A percentile compares a stretch with the other conserved stretches of the same genome.
Evolutionary conservation across 2,329 filamentous ascomycete genomes (phyloP).

Genomic region (Alternaria consortialis): DNA sequence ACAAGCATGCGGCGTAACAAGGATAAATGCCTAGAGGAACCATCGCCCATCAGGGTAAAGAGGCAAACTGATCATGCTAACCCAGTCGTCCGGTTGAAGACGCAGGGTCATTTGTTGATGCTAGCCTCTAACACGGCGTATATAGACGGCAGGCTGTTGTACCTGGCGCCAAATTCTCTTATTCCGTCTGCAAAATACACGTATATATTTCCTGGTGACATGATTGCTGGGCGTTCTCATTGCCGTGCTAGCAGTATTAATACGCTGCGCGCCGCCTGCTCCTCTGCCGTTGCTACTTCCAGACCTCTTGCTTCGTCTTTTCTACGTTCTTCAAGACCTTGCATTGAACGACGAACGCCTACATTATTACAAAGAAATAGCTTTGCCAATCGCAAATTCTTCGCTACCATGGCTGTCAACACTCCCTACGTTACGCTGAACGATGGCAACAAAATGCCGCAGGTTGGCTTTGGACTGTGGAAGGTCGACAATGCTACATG

Average conservation of each 20-base stretch:
- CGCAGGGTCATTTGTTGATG: constrained; percentile 27
- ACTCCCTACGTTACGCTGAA: constrained; percentile 44
- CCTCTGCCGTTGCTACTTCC: constrained; percentile 15
- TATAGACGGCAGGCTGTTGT: constrained; percentile 30
- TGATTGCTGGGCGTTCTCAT: constrained; percentile 27
- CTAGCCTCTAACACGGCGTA: constrained; percentile 34
- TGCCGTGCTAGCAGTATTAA: constrained; percentile 35
- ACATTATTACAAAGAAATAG: constrained; percentile 9
- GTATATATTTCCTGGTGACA: constrained; percentile 16
- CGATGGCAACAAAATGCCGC: constrained; percentile 50
- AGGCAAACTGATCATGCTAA: constrained; percentile 11
- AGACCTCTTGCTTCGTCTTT: constrained; percentile 17
- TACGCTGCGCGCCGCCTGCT: constrained; percentile 26
- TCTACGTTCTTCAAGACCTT: constrained; percentile 11
- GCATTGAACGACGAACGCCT: constrained; percentile 14
- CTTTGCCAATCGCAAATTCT: constrained; percentile 20
- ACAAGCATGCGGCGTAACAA: constrained; percentile 20
- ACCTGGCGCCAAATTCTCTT: constrained; percentile 23
- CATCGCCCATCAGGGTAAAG: constrained; percentile 28
- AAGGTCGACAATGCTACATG: constrained; percentile 46
- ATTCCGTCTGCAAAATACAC: constrained; percentile 23
- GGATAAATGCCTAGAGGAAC: constrained; percentile 33
- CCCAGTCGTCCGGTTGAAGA: constrained; percentile 35
- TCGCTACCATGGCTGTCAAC: constrained; percentile 39
- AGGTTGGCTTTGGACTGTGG: constrained; percentile 49